phyloP scores from a whole-genome alignment of 352 stramenopile genomes.

The Phytophthora fragariae region DNA sequence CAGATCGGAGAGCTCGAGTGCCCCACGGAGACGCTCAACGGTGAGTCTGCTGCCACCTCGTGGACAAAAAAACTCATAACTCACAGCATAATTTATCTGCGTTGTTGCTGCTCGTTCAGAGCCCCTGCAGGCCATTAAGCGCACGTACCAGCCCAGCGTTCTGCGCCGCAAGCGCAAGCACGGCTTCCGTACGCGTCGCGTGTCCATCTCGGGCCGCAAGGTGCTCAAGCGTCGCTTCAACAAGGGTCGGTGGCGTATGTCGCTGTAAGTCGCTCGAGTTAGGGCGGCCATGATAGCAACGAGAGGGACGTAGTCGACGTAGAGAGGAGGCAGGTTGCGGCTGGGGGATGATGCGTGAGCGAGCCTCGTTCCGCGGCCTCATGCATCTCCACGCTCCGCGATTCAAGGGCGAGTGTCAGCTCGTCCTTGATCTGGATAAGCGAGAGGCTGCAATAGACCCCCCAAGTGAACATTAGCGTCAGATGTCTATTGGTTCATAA shows the following conservation, averaged over 20 bases:
- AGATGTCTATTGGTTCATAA: constrained; percentile 19
- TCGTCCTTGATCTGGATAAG: constrained; percentile 17
- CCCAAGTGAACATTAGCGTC: constrained; percentile 32
- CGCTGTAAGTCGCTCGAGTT: constrained; percentile 50
- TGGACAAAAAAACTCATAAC: too few relatives aligned
- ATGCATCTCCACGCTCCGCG: constrained; percentile 4
- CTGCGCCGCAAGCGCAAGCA: constrained; percentile 89
- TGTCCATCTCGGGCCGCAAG: constrained; percentile 83
- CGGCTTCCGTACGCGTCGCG: constrained; percentile 80
- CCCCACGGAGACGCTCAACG: constrained; percentile 55
- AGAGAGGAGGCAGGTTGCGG: constrained; percentile 9
- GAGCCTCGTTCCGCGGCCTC: not conserved
- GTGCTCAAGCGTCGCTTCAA: constrained; percentile 81
- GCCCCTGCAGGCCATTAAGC: constrained; percentile 81
- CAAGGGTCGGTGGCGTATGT: constrained; percentile 89
- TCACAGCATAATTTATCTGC: too few relatives aligned
- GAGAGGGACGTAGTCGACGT: constrained; percentile 14
- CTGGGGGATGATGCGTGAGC: constrained; percentile 14
- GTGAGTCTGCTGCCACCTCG: constrained; percentile 18
- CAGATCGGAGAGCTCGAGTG: constrained; percentile 52
- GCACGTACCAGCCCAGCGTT: constrained; percentile 89
- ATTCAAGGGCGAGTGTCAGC: not conserved
- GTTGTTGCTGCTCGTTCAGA: constrained; percentile 41
- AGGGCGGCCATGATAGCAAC: constrained; percentile 20
- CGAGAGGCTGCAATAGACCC: constrained; percentile 38